Conservation (phyloP, 495 filamentous ascomycete species). For the Durotheca rogersii region DNA sequence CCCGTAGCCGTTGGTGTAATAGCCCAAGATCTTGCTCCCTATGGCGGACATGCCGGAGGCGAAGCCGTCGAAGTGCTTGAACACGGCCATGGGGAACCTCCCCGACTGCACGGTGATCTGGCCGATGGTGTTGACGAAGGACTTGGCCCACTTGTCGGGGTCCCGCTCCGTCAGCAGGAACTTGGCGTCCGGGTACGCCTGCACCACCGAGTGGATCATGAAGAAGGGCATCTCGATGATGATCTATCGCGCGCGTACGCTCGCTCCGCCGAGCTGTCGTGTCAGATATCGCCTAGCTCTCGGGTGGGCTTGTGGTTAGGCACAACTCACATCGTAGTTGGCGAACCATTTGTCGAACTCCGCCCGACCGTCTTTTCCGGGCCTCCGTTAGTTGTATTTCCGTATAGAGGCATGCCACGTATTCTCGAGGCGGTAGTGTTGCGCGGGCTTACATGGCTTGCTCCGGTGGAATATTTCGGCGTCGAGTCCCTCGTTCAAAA, state of each 20-base stretch:
- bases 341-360: slow-evolving; percentile 39
- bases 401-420: no score
- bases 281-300: no score
- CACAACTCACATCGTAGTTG: slow-evolving; percentile 33
- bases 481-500: slow-evolving; percentile 24
- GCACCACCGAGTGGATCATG: slow-evolving; percentile 26
- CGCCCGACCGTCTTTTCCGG: slow-evolving; percentile 25
- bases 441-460: slow-evolving; percentile 28
- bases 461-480: slow-evolving; percentile 31
- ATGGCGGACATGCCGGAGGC: slow-evolving; percentile 10
- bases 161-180: slow-evolving; percentile 38
- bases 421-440: no score
- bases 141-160: slow-evolving; percentile 38
- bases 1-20: slow-evolving; percentile 26
- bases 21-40: not conserved
- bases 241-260: slow-evolving; percentile 8
- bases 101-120: not conserved
- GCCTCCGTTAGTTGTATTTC: slow-evolving; percentile 1
- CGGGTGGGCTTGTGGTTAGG: not conserved
- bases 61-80: slow-evolving; percentile 26
- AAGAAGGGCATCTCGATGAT: slow-evolving; percentile 37
- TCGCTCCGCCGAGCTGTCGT: no score
- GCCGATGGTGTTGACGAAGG: slow-evolving; percentile 26
- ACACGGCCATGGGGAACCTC: slow-evolving; percentile 24
- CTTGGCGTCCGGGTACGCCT: slow-evolving; percentile 38